Conservation (phyloP, 2,329 filamentous ascomycete genomes). For the Coniochaeta sp. region DNA sequence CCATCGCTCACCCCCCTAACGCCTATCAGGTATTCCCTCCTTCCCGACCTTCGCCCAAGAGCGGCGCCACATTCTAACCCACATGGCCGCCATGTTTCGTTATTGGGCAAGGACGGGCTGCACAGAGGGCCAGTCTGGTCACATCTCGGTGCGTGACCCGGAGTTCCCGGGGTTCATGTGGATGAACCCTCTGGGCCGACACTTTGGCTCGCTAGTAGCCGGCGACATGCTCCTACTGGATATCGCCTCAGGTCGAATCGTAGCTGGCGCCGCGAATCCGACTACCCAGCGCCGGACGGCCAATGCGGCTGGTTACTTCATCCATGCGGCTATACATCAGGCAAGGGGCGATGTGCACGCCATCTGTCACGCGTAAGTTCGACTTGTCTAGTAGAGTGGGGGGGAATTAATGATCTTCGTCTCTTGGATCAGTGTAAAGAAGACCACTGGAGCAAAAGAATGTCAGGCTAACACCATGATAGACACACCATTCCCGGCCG, state of each 20-base stretch:
- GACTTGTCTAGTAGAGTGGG: too few species aligned
- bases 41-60: conserved; percentile 34
- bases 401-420: neutral
- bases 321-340: conserved; percentile 62
- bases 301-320: conserved; percentile 63
- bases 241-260: conserved; percentile 45
- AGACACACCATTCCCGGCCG: conserved; percentile 55
- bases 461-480: neutral
- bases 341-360: conserved; percentile 57
- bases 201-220: conserved; percentile 60
- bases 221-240: conserved; percentile 62
- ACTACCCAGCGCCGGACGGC: conserved; percentile 30
- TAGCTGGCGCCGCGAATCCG: conserved; percentile 45
- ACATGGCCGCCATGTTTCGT: conserved; percentile 62
- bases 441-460: too few species aligned
- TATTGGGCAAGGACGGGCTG: conserved; percentile 40
- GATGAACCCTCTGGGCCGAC: conserved; percentile 61
- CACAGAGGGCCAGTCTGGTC: conserved; percentile 54
- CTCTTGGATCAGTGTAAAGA: neutral
- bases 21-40: conserved; percentile 24
- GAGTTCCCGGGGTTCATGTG: conserved; percentile 30
- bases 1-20: neutral
- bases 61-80: conserved; percentile 55
- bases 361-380: conserved; percentile 49
- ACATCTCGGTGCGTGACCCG: conserved; percentile 61